Evolutionary conservation across 2,329 filamentous ascomycete genomes (phyloP).

Genomic region (Akanthomyces muscarius): DNA sequence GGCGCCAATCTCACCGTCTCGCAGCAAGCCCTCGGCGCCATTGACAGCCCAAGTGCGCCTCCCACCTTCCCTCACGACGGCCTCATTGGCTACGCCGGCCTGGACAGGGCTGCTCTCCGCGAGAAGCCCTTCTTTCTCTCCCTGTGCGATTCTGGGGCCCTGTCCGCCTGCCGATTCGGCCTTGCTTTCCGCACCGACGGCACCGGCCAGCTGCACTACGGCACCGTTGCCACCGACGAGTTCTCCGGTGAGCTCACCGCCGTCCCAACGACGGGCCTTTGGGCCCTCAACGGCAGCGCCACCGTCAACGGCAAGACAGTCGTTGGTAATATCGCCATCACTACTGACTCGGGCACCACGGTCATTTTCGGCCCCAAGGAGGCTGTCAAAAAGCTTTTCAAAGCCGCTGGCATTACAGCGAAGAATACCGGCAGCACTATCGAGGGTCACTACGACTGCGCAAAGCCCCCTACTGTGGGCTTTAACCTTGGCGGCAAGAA

Average conservation of each 20-base stretch:
- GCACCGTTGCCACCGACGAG: slow-evolving; percentile 17
- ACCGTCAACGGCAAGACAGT: slow-evolving; percentile 18
- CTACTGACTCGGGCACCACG: slow-evolving; percentile 22
- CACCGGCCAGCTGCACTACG: slow-evolving; percentile 23
- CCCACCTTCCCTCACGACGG: slow-evolving; percentile 22
- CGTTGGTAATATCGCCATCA: slow-evolving; percentile 5
- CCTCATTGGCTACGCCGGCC: slow-evolving; percentile 21
- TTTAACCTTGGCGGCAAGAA: slow-evolving; percentile 18
- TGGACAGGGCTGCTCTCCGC: slow-evolving; percentile 11
- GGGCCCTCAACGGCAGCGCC: slow-evolving; percentile 18
- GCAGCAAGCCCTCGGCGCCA: slow-evolving; percentile 19
- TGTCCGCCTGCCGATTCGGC: slow-evolving; percentile 23
- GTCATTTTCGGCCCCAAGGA: slow-evolving; percentile 21
- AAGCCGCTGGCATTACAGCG: slow-evolving; percentile 18
- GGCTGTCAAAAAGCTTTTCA: slow-evolving; percentile 18
- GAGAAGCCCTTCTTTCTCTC: slow-evolving; percentile 19
- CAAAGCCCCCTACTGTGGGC: slow-evolving; percentile 20
- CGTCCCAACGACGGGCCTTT: slow-evolving; percentile 6
- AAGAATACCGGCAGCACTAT: slow-evolving; percentile 16
- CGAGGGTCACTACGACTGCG: slow-evolving; percentile 21
- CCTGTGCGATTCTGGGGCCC: slow-evolving; percentile 19
- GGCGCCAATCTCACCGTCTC: slow-evolving; percentile 20
- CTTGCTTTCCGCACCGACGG: slow-evolving; percentile 20
- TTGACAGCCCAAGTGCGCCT: slow-evolving; percentile 16
- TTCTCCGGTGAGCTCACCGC: slow-evolving; percentile 18